Evolutionary conservation across 1,139 yeast species (phyloP).

Genomic region (Zygosaccharomyces sapae): DNA sequence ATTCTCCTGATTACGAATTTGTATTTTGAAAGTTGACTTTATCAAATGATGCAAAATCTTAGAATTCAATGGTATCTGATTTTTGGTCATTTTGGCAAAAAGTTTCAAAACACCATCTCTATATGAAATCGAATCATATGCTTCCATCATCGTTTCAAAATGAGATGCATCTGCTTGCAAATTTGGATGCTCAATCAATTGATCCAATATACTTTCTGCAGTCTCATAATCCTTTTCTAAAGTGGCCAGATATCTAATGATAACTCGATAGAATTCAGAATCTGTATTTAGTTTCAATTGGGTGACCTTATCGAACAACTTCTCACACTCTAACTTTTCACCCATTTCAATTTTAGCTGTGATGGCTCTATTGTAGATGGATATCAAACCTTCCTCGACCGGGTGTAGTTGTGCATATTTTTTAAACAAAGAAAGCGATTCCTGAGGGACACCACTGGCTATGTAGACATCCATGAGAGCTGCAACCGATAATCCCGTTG

Average conservation of each 20-base stretch:
- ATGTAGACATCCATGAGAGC: conserved; percentile 32
- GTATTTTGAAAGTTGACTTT: conserved; percentile 43
- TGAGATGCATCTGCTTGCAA: conserved; percentile 30
- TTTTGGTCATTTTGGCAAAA: conserved; percentile 43
- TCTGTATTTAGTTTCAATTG: conserved; percentile 14
- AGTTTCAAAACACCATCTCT: conserved; percentile 30
- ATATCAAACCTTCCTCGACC: conserved; percentile 13
- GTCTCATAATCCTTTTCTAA: conserved; percentile 21
- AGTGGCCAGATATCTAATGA: conserved; percentile 22
- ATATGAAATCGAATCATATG: conserved; percentile 21
- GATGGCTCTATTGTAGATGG: conserved; percentile 27
- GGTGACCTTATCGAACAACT: conserved; percentile 18
- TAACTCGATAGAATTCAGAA: conserved; percentile 24
- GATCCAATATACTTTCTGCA: conserved; percentile 24
- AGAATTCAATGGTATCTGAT: conserved; percentile 38
- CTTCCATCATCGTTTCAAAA: conserved; percentile 36
- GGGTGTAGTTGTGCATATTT: conserved; percentile 13
- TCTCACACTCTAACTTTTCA: conserved; percentile 19
- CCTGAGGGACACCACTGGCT: conserved; percentile 21
- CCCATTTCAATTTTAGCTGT: conserved; percentile 21
- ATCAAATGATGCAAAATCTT: conserved; percentile 43
- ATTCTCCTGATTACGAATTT: conserved; percentile 32
- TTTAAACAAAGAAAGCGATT: conserved; percentile 24
- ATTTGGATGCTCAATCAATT: conserved; percentile 18
- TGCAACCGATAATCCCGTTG: conserved; percentile 27